Conservation (phyloP, 441 rosid species). For the Jatropha podagrica region DNA sequence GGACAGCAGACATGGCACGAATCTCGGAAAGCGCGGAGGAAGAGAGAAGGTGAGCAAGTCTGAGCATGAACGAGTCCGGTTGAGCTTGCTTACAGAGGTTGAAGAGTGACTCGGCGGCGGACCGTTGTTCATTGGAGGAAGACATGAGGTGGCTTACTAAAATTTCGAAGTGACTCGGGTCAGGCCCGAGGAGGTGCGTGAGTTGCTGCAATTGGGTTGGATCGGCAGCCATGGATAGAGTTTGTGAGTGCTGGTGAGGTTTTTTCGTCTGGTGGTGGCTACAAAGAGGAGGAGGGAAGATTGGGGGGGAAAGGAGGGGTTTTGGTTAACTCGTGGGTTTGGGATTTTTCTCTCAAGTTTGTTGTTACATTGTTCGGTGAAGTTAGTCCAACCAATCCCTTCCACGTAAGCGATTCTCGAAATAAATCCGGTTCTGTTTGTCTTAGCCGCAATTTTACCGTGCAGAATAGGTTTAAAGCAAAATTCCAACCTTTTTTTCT, state of each 20-base stretch:
- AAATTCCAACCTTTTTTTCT: too few species aligned
- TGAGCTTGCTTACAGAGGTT: constrained; percentile 77
- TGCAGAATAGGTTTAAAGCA: too few species aligned
- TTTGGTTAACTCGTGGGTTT: constrained; percentile 1
- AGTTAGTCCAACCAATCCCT: not conserved
- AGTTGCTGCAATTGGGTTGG: constrained; percentile 49
- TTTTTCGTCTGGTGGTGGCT: constrained; percentile 14
- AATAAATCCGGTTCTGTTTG: not conserved
- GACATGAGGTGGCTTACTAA: constrained; percentile 77
- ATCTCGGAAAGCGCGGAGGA: constrained; percentile 56
- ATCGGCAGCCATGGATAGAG: constrained; percentile 10
- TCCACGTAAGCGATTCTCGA: not conserved
- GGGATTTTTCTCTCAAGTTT: constrained; percentile 1
- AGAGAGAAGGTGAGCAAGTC: constrained; percentile 77
- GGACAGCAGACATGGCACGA: constrained; percentile 87
- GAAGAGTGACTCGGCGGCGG: constrained; percentile 76
- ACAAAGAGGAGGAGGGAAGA: constrained; percentile 15
- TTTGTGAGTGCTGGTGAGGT: not conserved
- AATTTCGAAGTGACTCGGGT: constrained; percentile 69
- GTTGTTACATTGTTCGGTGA: not conserved
- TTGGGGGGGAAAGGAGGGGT: not conserved
- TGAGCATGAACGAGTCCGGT: constrained; percentile 70
- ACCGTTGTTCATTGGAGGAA: constrained; percentile 84
- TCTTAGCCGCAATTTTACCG: too few species aligned
- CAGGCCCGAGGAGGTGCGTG: constrained; percentile 70